These are phyloP conservation scores for Capsicum pubescens DNA, from an alignment of 257 asterid species.

Conservation along the genomic window DNA sequence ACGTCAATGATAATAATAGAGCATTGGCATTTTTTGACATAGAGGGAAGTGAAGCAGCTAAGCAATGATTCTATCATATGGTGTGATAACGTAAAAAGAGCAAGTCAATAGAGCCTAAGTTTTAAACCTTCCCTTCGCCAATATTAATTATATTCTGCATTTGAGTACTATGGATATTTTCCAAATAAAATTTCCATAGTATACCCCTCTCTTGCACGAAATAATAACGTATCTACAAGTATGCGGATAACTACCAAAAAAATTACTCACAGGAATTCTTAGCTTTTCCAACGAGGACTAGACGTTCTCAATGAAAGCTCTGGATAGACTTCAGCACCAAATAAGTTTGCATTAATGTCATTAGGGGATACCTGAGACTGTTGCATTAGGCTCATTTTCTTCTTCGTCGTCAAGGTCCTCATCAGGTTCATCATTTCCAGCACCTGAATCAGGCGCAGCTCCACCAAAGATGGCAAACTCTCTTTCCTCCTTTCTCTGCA, in stretches of 20 bases:
- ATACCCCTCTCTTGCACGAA: background rate
- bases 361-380: constrained; percentile 68
- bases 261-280: background rate
- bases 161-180: background rate
- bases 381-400: constrained; percentile 53
- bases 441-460: constrained; percentile 57
- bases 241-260: background rate
- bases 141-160: background rate
- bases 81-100: background rate
- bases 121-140: background rate
- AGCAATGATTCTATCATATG: background rate
- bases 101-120: background rate
- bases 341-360: background rate
- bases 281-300: background rate
- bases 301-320: background rate
- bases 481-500: constrained; percentile 82
- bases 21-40: background rate
- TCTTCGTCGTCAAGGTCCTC: constrained; percentile 55
- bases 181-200: background rate
- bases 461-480: constrained; percentile 73
- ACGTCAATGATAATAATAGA: background rate
- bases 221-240: background rate
- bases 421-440: constrained; percentile 46
- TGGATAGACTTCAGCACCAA: constrained; percentile 7
- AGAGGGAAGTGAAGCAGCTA: background rate